phyloP scores from a whole-genome alignment of 2,329 filamentous ascomycete species.

The Albifimbria verrucaria region DNA sequence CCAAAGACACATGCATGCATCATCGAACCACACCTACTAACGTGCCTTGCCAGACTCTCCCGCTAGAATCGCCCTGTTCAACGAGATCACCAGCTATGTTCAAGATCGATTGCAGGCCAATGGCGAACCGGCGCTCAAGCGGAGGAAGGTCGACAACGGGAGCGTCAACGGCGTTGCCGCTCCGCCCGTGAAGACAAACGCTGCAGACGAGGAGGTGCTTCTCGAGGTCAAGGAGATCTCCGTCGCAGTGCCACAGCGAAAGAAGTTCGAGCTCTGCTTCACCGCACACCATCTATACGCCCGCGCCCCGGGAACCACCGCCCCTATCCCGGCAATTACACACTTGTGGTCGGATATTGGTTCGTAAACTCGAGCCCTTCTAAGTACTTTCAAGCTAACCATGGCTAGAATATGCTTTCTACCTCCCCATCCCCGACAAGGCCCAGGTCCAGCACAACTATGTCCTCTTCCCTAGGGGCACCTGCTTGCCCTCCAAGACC shows the following conservation, averaged over 20 bases:
- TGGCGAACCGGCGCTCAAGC: conserved; percentile 48
- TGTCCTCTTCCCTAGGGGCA: conserved; percentile 56
- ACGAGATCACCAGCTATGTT: conserved; percentile 51
- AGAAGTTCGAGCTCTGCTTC: conserved; percentile 65
- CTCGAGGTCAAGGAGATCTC: conserved; percentile 65
- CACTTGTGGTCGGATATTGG: conserved; percentile 63
- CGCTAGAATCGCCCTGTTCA: conserved; percentile 49
- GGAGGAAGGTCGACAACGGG: conserved; percentile 45
- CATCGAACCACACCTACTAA: background rate
- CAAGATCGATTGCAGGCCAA: conserved; percentile 38
- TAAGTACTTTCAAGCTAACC: conserved; percentile 8
- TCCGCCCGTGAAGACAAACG: conserved; percentile 27
- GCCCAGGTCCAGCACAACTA: conserved; percentile 65
- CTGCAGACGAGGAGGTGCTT: conserved; percentile 48
- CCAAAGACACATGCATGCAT: background rate
- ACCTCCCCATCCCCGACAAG: conserved; percentile 63
- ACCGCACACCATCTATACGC: conserved; percentile 59
- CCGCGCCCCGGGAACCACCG: conserved; percentile 46
- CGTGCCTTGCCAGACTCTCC: conserved; percentile 49
- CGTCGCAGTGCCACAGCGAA: conserved; percentile 63
- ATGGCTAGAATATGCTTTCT: conserved; percentile 56
- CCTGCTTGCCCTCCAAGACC: conserved; percentile 49
- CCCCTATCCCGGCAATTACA: conserved; percentile 50
- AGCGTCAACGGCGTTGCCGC: conserved; percentile 15
- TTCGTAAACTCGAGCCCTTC: conserved; percentile 25